Evolutionary conservation across 805 yeast species (phyloP), one percentile per base, ranked within the genome.

Genomic region (Tetrapisispora taiwanensis): DNA sequence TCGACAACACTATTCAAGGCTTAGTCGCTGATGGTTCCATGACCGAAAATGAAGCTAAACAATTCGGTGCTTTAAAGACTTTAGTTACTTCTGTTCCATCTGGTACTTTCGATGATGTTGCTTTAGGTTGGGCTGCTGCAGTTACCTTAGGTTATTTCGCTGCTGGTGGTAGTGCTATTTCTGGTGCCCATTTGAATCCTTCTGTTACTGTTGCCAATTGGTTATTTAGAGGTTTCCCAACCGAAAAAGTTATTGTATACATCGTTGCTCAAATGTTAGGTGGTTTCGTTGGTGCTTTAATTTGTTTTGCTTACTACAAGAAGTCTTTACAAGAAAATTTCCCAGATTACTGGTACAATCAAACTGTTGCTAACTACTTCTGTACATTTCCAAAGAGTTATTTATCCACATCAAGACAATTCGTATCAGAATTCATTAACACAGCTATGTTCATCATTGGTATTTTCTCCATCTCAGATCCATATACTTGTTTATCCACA

Each of bases 181-280:
- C 78, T 32, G 79, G 78, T 53, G 80, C 75, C n/a, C 80, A 75
- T 56, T 54, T 75, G 47, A 75, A 75, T 56, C 78, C 79, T 3
- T 74, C 76, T 45, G 69, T 74, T 30, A 74, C 79, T 1, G 41
- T 75, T 8, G 56, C 70, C 9, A 65, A 70, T 52, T 74, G 73
- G 48, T 53, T 71, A 12, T 75, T 62, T 52, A 68, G 80, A 58
- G 73, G 72, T 7, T 75, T 75, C 52, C 79, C 79, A 24, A 64
- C 72, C 64, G 61, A 60, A 43, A 74, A 74, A 48, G 66, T 72
- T 19, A 72, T 70, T 18, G 44, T 64, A 30, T 75, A 74, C 54
- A 52, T 73, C 30, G 47, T 67, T 22, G 72, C 74, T 18, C 80
- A 75, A 57, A 47, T 72, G 22, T 49, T 74, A 10, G 80, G 80